phyloP scores from a whole-genome alignment of 2,329 filamentous ascomycete genomes.

The Rutstroemia sydowiana region DNA sequence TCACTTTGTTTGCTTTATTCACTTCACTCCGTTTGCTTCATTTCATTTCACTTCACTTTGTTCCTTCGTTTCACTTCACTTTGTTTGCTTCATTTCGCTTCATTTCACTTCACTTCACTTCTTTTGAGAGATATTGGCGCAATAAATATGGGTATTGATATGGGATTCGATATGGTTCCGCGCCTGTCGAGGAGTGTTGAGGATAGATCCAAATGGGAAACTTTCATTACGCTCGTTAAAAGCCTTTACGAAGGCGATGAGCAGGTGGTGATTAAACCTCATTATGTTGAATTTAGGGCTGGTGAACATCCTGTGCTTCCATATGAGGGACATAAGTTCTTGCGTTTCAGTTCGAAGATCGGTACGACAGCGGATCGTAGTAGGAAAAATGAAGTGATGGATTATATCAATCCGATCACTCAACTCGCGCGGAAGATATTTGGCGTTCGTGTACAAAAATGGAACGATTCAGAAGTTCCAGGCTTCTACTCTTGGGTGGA shows the following conservation, averaged over 20 bases:
- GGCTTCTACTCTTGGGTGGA: slow-evolving; percentile 20
- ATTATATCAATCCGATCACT: slow-evolving; percentile 21
- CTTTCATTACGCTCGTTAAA: slow-evolving; percentile 21
- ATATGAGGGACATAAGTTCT: slow-evolving; percentile 27
- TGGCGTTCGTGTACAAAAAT: slow-evolving; percentile 20
- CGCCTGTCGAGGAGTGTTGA: slow-evolving; percentile 20
- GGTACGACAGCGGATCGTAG: too few species aligned
- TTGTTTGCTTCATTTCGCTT: too few species aligned
- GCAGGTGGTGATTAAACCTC: slow-evolving; percentile 6
- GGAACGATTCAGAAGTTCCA: slow-evolving; percentile 14
- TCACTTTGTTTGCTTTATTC: too few species aligned
- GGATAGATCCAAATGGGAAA: slow-evolving; percentile 22
- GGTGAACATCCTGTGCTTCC: slow-evolving; percentile 25
- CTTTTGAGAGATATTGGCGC: too few species aligned
- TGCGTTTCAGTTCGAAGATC: slow-evolving; percentile 26
- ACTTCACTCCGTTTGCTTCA: too few species aligned
- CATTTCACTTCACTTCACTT: too few species aligned
- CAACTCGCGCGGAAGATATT: slow-evolving; percentile 16
- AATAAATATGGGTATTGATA: slow-evolving; percentile 22
- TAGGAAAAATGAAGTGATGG: slow-evolving; percentile 16
- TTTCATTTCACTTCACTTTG: too few species aligned
- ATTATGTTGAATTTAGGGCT: slow-evolving; percentile 26
- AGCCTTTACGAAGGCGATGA: not conserved
- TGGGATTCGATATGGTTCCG: slow-evolving; percentile 28
- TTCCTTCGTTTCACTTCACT: too few species aligned